Evolutionary conservation across 73 alveolate species (phyloP).

Genomic region (Tetrahymena malaccensis): DNA sequence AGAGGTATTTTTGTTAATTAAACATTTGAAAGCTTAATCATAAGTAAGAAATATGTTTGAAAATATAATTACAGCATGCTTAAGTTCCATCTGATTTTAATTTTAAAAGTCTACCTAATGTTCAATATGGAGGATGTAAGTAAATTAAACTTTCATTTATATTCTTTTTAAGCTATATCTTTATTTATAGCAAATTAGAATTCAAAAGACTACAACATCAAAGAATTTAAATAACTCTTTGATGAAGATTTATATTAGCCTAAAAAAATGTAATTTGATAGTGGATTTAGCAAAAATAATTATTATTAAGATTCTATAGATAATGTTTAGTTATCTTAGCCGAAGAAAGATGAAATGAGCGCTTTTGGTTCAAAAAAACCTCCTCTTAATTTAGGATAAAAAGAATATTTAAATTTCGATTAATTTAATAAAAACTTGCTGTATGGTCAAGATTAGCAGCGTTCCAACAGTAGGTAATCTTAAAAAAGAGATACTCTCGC

Average conservation of each 20-base stretch:
- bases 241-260: background rate
- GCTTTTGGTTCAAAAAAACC: background rate
- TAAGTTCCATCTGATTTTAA: background rate
- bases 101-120: background rate
- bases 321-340: background rate
- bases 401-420: background rate
- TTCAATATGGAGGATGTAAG: background rate
- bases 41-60: background rate
- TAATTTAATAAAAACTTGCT: background rate
- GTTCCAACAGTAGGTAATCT: background rate
- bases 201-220: background rate
- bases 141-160: background rate
- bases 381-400: background rate
- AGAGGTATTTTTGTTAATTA: background rate
- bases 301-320: background rate
- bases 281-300: background rate
- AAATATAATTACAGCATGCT: background rate
- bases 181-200: background rate
- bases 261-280: background rate
- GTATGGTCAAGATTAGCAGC: background rate
- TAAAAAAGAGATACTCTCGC: background rate
- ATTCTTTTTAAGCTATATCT: background rate
- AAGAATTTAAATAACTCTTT: background rate
- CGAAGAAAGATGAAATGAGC: background rate
- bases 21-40: background rate